Conservation (phyloP, 495 filamentous ascomycete species). For the Neurospora sublineolata region DNA sequence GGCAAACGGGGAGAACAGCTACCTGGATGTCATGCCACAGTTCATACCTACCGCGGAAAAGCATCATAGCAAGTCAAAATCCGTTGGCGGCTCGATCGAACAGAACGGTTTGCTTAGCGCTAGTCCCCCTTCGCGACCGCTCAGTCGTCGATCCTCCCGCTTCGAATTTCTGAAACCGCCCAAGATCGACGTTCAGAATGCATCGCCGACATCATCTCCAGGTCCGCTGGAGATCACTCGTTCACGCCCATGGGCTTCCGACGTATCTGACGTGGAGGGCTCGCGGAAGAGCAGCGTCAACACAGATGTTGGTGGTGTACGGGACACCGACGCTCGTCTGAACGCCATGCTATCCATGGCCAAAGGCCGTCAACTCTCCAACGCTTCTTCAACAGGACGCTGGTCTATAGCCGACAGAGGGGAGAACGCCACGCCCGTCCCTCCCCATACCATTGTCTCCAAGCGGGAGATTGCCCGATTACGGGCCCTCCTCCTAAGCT, state of each 20-base stretch:
- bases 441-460: constrained; percentile 29
- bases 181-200: constrained; percentile 45
- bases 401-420: constrained; percentile 65
- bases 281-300: constrained; percentile 13
- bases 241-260: constrained; percentile 7
- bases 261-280: constrained; percentile 24
- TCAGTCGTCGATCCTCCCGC: constrained; percentile 32
- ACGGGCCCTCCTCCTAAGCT: constrained; percentile 61
- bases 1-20: constrained; percentile 23
- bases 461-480: constrained; percentile 65
- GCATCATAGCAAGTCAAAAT: constrained; percentile 6
- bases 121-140: constrained; percentile 17
- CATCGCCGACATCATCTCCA: constrained; percentile 33
- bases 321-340: constrained; percentile 12
- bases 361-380: constrained; percentile 13
- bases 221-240: constrained; percentile 10
- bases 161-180: constrained; percentile 51
- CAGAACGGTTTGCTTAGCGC: background rate
- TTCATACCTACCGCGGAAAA: constrained; percentile 18
- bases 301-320: constrained; percentile 9
- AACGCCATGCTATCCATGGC: constrained; percentile 17
- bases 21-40: constrained; percentile 30
- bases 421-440: constrained; percentile 11
- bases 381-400: constrained; percentile 28
- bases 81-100: background rate